phyloP scores from a whole-genome alignment of 768 basidiomycete species.

The Podaxis carcinomalis region DNA sequence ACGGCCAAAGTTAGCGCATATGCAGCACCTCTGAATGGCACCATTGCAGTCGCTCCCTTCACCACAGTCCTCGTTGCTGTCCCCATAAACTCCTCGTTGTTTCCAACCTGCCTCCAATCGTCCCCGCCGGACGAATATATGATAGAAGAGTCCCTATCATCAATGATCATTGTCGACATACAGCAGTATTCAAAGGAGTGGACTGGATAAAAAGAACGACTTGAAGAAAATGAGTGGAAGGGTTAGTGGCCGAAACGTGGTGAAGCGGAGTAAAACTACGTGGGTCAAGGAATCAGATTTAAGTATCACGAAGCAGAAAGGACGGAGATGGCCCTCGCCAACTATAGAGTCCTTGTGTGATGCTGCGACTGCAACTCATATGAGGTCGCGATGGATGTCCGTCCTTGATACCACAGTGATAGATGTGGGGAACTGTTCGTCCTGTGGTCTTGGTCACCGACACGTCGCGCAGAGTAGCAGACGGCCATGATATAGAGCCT shows the following conservation, averaged over 20 bases:
- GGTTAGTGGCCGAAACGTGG: neutral
- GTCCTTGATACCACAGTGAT: neutral
- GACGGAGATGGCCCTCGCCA: neutral
- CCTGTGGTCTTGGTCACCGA: neutral
- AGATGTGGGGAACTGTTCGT: constrained; percentile 1
- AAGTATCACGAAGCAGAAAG: neutral
- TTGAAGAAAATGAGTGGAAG: neutral
- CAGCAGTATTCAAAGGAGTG: neutral
- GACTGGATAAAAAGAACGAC: neutral
- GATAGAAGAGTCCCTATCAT: neutral
- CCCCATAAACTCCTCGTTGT: no score
- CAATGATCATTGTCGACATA: neutral
- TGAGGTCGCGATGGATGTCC: neutral
- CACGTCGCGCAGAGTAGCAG: no score
- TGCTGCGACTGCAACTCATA: neutral
- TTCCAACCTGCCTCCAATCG: neutral
- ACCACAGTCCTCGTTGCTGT: neutral
- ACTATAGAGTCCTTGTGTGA: neutral
- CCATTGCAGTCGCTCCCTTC: neutral
- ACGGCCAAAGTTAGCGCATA: no score
- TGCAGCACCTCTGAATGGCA: neutral
- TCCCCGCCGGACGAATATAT: neutral
- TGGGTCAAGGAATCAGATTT: neutral
- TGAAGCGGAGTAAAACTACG: neutral
- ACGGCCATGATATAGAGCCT: no score